Evolutionary conservation across 768 basidiomycete species (phyloP), one percentile per base, ranked within the genome.

Genomic region (Cantharellus anzutake): DNA sequence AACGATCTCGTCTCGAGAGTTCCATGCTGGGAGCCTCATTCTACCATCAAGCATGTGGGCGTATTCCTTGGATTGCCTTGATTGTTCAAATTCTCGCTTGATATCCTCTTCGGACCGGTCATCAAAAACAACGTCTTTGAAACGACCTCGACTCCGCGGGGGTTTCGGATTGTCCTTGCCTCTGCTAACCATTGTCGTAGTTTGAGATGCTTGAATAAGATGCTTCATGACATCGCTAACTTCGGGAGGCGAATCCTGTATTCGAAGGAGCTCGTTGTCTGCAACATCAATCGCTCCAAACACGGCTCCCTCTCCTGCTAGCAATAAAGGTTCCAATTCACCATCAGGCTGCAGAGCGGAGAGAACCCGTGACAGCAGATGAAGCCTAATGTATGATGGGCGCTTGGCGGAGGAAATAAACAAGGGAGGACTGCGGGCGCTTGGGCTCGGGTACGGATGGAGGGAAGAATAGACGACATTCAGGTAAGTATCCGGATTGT

Each of bases 361-460:
- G n/a, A 91, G 73, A 20, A 91, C 72, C 35, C 72, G 72, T 3
- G 81, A 77, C 41, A 88, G 75, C n/a, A 96, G 76, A 66, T 93
- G 82, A 3, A 94, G 77, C 29, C 88, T 81, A 59, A 93, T 73
- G 68, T 94, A 94, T 1, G 88, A 78, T 0, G 92, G 79, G 3
- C 84, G 73, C 1, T 78, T 76, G 0, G 71, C 66, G 0, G 87
- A 89, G 1, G 82, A 77, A 58, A 94, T 67, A 67, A 83, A 94
- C 71, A 92, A 79, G 0, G 87, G 80, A 0, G 82, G 78, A 60
- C 80, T 78, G 29, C 67, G 73, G 4, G 65, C 68, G 66, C 63
- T 75, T 61, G 65, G 76, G 65, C 70, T 78, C 68, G 74, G 74
- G 64, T 75, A 73, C 0, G 69, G 69, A 34, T 76, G 75, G 29